Evolutionary conservation across 1,284 basidiomycete genomes (phyloP).

Genomic region (Malassezia restricta): DNA sequence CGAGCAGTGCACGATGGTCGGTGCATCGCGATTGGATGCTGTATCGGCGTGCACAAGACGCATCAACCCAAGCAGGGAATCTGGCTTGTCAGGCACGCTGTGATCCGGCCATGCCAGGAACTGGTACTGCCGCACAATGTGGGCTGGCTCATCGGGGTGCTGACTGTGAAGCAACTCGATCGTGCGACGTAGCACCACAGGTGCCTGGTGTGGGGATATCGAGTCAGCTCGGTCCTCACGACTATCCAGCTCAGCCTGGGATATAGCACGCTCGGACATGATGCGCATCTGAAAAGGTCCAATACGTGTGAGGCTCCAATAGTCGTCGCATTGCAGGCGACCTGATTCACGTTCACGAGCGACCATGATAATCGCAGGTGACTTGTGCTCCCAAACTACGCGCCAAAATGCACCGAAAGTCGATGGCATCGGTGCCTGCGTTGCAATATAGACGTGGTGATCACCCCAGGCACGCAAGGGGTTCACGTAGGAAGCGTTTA

Average conservation of each 20-base stretch:
- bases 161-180: slow-evolving; percentile 19
- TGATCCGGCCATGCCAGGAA: slow-evolving; percentile 45
- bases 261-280: background rate
- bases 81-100: slow-evolving; percentile 32
- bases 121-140: slow-evolving; percentile 22
- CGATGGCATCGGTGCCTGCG: slow-evolving; percentile 80
- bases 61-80: slow-evolving; percentile 29
- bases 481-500: slow-evolving; percentile 39
- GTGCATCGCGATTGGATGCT: slow-evolving; percentile 9
- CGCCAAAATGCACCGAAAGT: slow-evolving; percentile 93
- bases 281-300: background rate
- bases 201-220: background rate
- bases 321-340: slow-evolving; percentile 76
- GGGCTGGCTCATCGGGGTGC: slow-evolving; percentile 7
- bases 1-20: slow-evolving; percentile 44
- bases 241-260: background rate
- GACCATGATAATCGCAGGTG: slow-evolving; percentile 58
- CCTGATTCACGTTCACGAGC: slow-evolving; percentile 82
- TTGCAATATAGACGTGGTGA: slow-evolving; percentile 69
- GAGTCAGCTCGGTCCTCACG: background rate
- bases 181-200: slow-evolving; percentile 25
- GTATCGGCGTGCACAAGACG: slow-evolving; percentile 21
- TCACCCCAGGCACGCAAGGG: slow-evolving; percentile 27
- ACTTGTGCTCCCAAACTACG: slow-evolving; percentile 52
- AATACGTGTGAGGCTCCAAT: slow-evolving; percentile 56